Conservation (phyloP, 176 grass and related monocot genomes). For the Zea luxurians region DNA sequence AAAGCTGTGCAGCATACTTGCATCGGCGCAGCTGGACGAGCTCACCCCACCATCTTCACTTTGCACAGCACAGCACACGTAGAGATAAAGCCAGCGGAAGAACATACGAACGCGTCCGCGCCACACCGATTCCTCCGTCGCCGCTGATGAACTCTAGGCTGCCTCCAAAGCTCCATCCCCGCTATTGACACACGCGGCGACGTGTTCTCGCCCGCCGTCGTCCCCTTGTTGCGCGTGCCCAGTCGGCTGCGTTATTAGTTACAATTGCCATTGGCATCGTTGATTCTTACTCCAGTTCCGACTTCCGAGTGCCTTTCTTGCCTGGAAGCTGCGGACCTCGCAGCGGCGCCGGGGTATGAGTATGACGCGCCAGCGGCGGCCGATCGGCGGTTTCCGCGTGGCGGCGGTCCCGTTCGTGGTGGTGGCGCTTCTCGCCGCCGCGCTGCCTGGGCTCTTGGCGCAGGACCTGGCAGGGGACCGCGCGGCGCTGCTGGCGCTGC, state of each 20-base stretch:
- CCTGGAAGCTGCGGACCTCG: not conserved
- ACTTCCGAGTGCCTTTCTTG: not conserved
- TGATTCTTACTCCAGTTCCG: not conserved
- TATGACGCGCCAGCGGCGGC: not conserved
- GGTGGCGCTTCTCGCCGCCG: not conserved
- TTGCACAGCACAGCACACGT: too few relatives aligned
- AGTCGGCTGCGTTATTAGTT: not conserved
- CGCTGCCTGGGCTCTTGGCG: slow-evolving; percentile 11
- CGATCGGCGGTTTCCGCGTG: not conserved
- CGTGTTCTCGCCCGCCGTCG: too few relatives aligned
- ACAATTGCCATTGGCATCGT: not conserved
- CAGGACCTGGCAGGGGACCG: slow-evolving; percentile 49
- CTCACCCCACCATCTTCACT: not conserved
- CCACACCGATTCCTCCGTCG: slow-evolving; percentile 15
- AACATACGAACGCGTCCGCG: not conserved
- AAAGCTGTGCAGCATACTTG: not conserved
- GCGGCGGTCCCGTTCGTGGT: slow-evolving; percentile 19
- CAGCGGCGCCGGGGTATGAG: not conserved
- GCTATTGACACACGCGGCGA: too few relatives aligned
- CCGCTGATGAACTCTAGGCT: not conserved
- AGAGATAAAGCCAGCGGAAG: too few relatives aligned
- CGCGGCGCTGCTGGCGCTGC: slow-evolving; percentile 54
- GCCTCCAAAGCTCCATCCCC: too few relatives aligned
- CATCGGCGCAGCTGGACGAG: not conserved
- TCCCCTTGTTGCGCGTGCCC: not conserved